phyloP scores from a whole-genome alignment of 176 grass and related monocot genomes.

The Puya raimondii region DNA sequence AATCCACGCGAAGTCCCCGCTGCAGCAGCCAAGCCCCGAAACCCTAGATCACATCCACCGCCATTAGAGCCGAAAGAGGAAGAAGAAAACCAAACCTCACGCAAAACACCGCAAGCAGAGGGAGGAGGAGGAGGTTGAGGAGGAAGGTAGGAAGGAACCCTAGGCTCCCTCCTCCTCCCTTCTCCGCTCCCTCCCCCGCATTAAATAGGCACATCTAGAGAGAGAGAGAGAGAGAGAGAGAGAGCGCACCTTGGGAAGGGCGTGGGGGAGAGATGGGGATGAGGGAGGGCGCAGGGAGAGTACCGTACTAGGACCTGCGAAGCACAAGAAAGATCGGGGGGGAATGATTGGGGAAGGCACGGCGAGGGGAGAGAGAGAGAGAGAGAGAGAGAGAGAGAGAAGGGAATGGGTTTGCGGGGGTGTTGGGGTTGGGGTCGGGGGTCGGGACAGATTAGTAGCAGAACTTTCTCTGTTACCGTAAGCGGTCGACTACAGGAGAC shows the following conservation, averaged over 20 bases:
- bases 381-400: slow-evolving; percentile 13
- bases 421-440: no score
- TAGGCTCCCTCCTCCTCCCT: slow-evolving; percentile 12
- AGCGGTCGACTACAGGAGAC: no score
- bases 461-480: no score
- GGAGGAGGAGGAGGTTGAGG: no score
- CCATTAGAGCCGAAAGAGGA: neutral
- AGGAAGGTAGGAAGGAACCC: neutral
- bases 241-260: neutral
- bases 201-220: neutral
- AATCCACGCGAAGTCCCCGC: slow-evolving; percentile 1
- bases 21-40: slow-evolving; percentile 1
- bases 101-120: neutral
- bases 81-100: slow-evolving; percentile 6
- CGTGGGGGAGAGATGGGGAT: no score
- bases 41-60: slow-evolving; percentile 11
- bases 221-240: neutral
- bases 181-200: slow-evolving; percentile 9
- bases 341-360: slow-evolving; percentile 25
- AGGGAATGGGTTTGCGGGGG: neutral
- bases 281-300: no score
- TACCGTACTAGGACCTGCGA: neutral
- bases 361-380: slow-evolving; percentile 18
- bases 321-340: slow-evolving; percentile 28
- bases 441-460: no score